phyloP scores from a whole-genome alignment of 495 filamentous ascomycete genomes.

The Collariella sp. region DNA sequence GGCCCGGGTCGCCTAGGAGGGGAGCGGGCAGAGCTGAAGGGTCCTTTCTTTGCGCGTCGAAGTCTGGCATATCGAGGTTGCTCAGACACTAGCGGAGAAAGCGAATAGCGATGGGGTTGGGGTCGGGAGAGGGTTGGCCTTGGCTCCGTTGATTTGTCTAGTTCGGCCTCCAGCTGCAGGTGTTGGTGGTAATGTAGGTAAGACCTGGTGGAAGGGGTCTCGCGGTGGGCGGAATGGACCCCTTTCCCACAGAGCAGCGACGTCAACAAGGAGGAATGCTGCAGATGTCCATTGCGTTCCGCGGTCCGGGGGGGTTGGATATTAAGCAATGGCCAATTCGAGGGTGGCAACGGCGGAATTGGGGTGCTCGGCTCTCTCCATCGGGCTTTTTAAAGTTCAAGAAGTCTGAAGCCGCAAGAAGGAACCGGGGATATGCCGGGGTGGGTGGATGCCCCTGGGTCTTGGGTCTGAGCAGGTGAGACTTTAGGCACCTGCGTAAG shows the following conservation, averaged over 20 bases:
- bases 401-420: background rate
- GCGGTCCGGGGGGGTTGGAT: too few species aligned
- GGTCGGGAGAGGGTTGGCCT: background rate
- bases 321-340: background rate
- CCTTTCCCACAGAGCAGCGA: background rate
- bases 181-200: background rate
- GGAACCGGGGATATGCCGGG: conserved; percentile 1
- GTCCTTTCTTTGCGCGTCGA: background rate
- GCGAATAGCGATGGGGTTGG: too few species aligned
- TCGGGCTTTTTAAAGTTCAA: background rate
- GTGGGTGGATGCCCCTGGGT: background rate
- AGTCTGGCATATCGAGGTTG: conserved; percentile 6
- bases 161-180: background rate
- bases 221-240: background rate
- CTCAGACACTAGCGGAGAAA: too few species aligned
- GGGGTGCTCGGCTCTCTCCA: background rate
- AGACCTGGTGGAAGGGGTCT: background rate
- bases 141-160: background rate
- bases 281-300: conserved; percentile 1
- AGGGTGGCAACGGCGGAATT: background rate
- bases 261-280: conserved; percentile 5
- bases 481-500: conserved; percentile 7
- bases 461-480: background rate
- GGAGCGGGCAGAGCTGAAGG: background rate
- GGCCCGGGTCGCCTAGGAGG: background rate